Base-by-base conservation (phyloP, 2,329 filamentous ascomycete genomes). In the Diaporthe batatas region DNA sequence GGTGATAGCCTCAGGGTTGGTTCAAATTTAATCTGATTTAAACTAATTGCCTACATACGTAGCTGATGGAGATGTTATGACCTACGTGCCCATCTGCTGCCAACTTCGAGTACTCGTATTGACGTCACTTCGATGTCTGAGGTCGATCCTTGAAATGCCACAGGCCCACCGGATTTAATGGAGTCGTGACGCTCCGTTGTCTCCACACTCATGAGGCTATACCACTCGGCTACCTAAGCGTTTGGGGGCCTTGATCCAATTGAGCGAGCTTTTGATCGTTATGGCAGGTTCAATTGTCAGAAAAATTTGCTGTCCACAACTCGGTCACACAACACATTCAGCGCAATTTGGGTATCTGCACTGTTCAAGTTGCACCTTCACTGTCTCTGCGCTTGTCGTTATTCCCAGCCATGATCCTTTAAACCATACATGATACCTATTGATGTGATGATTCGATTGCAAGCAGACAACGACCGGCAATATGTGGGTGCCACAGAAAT, bases 161-260 rank as follows among this genome's bases (percentile, higher is more conserved):
- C 29, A 25, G 62, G n/a, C 47, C 62, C 62, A 36, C 49, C 51
- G 44, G 8, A n/a, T 29, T 29, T 59, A 14, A 44, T 54, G 54
- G 42, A 49, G 47, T n/a, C 42, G 23, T 68, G 51, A 55, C 25
- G 44, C 21, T 51, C 16, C 29, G 21, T 12, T 12, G 62, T 6
- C 62, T 67, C 68, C 55, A 70, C 68, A 44, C 23, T 21, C 32
- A 39, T 62, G 55, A 70, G 42, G 57, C 68, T 70, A 62, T 70
- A 62, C 34, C 32, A 44, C 11, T 58, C 25, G 49, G 10, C 18
- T 32, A n/a, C 21, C 44, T n/a, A n/a, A 11, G 7, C 21, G 10
- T n/a, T 58, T 49, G 16, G 44, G n/a, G 2, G 8, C 6, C 10
- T 21, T 14, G 32, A 53, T 39, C n/a, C 44, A 70, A 42, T 70